Evolutionary conservation across 805 yeast genomes (phyloP).

Genomic region (Yamadazyma paraphyllophila): DNA sequence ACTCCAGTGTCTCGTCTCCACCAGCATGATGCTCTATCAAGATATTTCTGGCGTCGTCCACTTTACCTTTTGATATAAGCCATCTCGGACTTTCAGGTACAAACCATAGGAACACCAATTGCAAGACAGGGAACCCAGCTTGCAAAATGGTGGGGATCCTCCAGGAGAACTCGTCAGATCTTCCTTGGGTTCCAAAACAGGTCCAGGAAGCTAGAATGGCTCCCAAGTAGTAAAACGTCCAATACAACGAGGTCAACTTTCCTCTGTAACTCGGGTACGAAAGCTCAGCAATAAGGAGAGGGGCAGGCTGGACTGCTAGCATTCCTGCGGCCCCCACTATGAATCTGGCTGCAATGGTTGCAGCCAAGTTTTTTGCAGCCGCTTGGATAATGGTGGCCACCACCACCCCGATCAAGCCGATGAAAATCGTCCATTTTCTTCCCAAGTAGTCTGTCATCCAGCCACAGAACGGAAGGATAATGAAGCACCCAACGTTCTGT

Average conservation of each 20-base stretch:
- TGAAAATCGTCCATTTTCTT: conserved; percentile 28
- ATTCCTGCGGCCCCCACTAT: conserved; percentile 44
- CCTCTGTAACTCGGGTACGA: conserved; percentile 42
- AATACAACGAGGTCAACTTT: conserved; percentile 27
- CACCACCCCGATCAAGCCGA: conserved; percentile 24
- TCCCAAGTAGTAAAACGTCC: conserved; percentile 40
- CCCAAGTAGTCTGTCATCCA: conserved; percentile 35
- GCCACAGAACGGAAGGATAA: conserved; percentile 24
- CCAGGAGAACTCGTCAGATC: conserved; percentile 36
- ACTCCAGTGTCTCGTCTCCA: conserved; percentile 12
- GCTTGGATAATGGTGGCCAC: conserved; percentile 34
- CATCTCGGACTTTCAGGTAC: conserved; percentile 53
- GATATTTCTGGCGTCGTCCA: conserved; percentile 25
- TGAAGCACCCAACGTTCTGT: conserved; percentile 29
- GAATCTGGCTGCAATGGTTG: conserved; percentile 43
- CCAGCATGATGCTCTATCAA: conserved; percentile 30
- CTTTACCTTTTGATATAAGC: conserved; percentile 32
- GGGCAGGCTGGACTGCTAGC: conserved; percentile 43
- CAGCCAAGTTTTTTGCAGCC: conserved; percentile 21
- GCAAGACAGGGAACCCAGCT: conserved; percentile 45
- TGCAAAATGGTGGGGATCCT: conserved; percentile 50
- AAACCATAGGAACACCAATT: conserved; percentile 36
- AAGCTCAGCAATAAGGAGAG: conserved; percentile 46
- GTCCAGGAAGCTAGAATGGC: conserved; percentile 38
- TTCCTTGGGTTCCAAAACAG: conserved; percentile 22